Evolutionary conservation across 345 rosid genomes (phyloP).

Genomic region (Passiflora organensis): DNA sequence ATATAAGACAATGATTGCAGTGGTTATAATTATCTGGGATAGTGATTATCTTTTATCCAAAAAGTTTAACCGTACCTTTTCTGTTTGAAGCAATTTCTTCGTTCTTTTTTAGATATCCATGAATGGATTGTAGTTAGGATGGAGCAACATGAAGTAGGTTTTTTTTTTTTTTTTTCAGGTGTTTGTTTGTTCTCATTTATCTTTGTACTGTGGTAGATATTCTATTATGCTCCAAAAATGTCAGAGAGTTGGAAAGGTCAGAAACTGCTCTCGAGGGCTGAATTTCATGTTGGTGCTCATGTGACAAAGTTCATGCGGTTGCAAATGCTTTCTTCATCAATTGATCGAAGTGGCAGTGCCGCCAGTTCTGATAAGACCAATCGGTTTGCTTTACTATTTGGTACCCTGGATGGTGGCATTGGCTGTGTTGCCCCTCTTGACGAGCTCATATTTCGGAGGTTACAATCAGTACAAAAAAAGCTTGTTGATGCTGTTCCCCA

Average conservation of each 20-base stretch:
- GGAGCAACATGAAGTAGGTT: too few relatives aligned
- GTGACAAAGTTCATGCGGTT: constrained; percentile 85
- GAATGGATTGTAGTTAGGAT: too few relatives aligned
- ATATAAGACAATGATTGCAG: too few relatives aligned
- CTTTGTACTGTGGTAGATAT: constrained; percentile 44
- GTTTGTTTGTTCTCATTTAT: neutral
- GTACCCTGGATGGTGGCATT: constrained; percentile 88
- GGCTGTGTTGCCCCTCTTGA: constrained; percentile 96
- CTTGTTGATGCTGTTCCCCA: constrained; percentile 90
- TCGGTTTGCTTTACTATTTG: constrained; percentile 80
- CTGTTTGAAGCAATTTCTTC: too few relatives aligned
- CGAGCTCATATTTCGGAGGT: constrained; percentile 85
- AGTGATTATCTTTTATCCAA: too few relatives aligned
- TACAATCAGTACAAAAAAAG: constrained; percentile 85
- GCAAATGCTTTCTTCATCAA: constrained; percentile 70
- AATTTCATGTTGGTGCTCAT: constrained; percentile 89
- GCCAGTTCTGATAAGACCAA: constrained; percentile 75
- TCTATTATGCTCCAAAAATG: constrained; percentile 92
- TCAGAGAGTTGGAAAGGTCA: constrained; percentile 98
- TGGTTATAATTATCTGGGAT: too few relatives aligned
- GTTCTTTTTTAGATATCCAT: too few relatives aligned
- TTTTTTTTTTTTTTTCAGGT: neutral
- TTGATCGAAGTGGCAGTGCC: constrained; percentile 46
- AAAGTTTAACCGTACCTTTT: too few relatives aligned
- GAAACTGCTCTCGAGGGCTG: constrained; percentile 92